Evolutionary conservation across 2,329 filamentous ascomycete genomes (phyloP).

Genomic region (Verticillium isaacii): DNA sequence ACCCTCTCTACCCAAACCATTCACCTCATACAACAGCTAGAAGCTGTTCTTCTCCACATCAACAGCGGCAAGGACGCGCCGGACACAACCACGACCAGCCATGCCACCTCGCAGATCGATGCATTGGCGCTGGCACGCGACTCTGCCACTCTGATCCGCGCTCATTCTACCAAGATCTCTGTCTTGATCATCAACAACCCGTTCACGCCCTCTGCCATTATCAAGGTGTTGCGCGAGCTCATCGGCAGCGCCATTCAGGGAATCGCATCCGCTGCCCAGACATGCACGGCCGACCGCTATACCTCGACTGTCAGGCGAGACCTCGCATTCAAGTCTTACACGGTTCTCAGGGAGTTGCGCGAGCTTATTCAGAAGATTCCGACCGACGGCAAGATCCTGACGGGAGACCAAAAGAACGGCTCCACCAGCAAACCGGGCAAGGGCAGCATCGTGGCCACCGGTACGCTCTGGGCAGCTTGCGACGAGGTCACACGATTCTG

Average conservation of each 20-base stretch:
- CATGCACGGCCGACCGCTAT: slow-evolving; percentile 57
- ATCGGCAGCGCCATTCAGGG: slow-evolving; percentile 68
- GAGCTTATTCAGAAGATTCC: slow-evolving; percentile 58
- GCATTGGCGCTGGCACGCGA: slow-evolving; percentile 67
- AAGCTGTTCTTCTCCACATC: slow-evolving; percentile 34
- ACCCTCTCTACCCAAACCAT: slow-evolving; percentile 30
- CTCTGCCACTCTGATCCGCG: slow-evolving; percentile 67
- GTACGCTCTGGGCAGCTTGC: slow-evolving; percentile 78
- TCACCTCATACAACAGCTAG: slow-evolving; percentile 35
- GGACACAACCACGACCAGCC: slow-evolving; percentile 6
- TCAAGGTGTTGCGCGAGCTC: slow-evolving; percentile 67
- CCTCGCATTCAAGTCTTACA: slow-evolving; percentile 52
- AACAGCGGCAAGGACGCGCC: slow-evolving; percentile 22
- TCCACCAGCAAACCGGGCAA: slow-evolving; percentile 30
- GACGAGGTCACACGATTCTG: slow-evolving; percentile 65
- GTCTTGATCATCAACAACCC: slow-evolving; percentile 83
- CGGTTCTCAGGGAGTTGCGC: slow-evolving; percentile 58
- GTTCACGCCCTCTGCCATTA: slow-evolving; percentile 74
- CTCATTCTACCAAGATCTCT: slow-evolving; percentile 82
- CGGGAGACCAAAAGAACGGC: slow-evolving; percentile 41
- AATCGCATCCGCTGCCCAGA: slow-evolving; percentile 64
- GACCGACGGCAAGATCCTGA: slow-evolving; percentile 48
- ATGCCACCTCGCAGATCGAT: slow-evolving; percentile 33
- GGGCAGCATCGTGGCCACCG: slow-evolving; percentile 61
- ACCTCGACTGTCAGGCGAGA: slow-evolving; percentile 61